Evolutionary conservation across 192 early-diverging fungal species (phyloP), one percentile per base, ranked within the genome.

Genomic region (Coemansia sp.): DNA sequence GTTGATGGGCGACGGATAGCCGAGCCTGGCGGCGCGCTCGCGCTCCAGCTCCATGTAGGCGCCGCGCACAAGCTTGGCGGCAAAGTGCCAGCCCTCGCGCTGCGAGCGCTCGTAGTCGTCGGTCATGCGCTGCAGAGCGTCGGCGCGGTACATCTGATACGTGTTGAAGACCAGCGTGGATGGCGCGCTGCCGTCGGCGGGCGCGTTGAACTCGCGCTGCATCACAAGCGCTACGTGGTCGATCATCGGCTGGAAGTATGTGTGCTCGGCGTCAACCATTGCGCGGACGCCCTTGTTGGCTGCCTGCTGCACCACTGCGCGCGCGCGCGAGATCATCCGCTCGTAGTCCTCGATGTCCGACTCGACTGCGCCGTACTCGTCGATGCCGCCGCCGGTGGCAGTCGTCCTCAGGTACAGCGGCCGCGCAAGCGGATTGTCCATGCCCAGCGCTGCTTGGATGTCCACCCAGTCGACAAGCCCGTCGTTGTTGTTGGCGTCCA

Each of bases 211-310:
- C 63, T 83, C 78, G 45, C 79, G 68, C 70, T 85, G 84, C 41
- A 98, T 69, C 17, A 82, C 75, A 31, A 92, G 68, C 9, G 89
- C 89, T 9, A 93, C 82, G 56, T 88, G 87, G 77, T 98, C 94
- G 69, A 98, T 93, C 20, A 91, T 90, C 5, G 89, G 85, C 82
- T 97, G 96, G 79, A 94, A 94, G 72, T 96, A 93, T 7, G 89
- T 82, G 75, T 94, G 93, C 72, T 98, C 96, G 53, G 96, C 96
- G 57, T 98, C 96, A 20, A 98, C 79, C 83, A 95, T 88, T 22
- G 96, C 59, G 6, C 89, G 83, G 23, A 95, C 92, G 38, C 84
- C 72, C 23, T 72, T 69, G 31, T 77, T 64, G 30, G 72, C 62
- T 8, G 94, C 93, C 56, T 87, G 72, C 15, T 84, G 71, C 45